Percentiles rank a stretch among this genome's conserved stretches.
Evolutionary conservation across 768 basidiomycete genomes (phyloP).

Genomic region (Trametes villosa): DNA sequence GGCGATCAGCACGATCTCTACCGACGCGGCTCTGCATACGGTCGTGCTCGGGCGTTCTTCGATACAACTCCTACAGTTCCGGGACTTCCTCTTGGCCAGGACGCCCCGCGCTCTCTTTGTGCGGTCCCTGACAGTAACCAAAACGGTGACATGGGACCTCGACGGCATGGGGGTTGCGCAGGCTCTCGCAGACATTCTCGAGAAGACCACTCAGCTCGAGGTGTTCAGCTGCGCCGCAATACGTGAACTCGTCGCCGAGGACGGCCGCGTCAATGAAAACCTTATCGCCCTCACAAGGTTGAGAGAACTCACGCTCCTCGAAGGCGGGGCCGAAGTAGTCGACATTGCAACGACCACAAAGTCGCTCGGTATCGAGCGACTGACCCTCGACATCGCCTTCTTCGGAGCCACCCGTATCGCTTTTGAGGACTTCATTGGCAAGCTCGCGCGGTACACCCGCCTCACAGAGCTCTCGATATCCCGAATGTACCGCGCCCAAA

Average conservation of each 20-base stretch:
- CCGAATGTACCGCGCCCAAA: background rate
- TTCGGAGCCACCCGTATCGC: too few species aligned
- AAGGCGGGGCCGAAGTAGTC: background rate
- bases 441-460: background rate
- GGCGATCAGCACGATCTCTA: background rate
- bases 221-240: conserved; percentile 15
- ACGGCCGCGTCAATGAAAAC: background rate
- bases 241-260: background rate
- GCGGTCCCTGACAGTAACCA: conserved; percentile 9
- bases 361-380: background rate
- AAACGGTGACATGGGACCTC: conserved; percentile 12
- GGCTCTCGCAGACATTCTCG: conserved; percentile 11
- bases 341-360: background rate
- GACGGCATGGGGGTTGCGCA: background rate
- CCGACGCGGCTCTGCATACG: conserved; percentile 10
- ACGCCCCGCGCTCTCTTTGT: conserved; percentile 4
- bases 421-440: background rate
- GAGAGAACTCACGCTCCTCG: background rate
- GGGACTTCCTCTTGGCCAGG: conserved; percentile 9
- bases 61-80: conserved; percentile 10
- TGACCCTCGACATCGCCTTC: background rate
- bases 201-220: background rate
- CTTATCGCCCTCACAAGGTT: background rate
- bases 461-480: conserved; percentile 1
- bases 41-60: conserved; percentile 3